Evolutionary conservation across 1,284 basidiomycete species (phyloP).

Genomic region (Ceratobasidium sp.): DNA sequence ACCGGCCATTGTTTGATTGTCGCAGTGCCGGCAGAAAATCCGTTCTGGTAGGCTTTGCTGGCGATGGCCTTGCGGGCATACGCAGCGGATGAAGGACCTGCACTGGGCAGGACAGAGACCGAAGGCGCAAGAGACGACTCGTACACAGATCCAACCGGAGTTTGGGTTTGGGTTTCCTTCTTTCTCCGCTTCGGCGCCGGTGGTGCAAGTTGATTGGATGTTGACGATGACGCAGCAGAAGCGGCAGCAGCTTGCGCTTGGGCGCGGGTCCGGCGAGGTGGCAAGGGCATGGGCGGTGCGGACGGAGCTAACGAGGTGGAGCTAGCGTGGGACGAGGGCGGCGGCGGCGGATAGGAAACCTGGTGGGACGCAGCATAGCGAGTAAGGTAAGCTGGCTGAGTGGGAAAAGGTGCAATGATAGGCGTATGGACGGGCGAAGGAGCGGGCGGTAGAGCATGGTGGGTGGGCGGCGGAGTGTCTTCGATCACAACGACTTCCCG

Average conservation of each 20-base stretch:
- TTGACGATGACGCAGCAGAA: slow-evolving; percentile 68
- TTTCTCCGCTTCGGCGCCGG: slow-evolving; percentile 46
- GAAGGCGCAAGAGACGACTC: slow-evolving; percentile 43
- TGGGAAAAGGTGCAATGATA: slow-evolving; percentile 51
- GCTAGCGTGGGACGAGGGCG: slow-evolving; percentile 43
- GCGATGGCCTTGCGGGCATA: slow-evolving; percentile 47
- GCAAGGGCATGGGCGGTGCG: slow-evolving; percentile 66
- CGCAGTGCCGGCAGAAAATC: slow-evolving; percentile 36
- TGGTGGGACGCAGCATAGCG: slow-evolving; percentile 33
- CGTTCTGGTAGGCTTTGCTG: slow-evolving; percentile 44
- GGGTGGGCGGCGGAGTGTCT: slow-evolving; percentile 77
- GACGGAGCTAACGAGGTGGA: slow-evolving; percentile 63
- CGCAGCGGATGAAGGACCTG: slow-evolving; percentile 42
- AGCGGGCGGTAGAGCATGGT: slow-evolving; percentile 51
- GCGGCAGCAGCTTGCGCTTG: slow-evolving; percentile 79
- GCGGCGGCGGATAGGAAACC: slow-evolving; percentile 52
- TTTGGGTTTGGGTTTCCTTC: slow-evolving; percentile 44
- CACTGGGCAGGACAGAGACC: slow-evolving; percentile 27
- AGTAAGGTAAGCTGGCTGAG: slow-evolving; percentile 50
- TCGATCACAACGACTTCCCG: slow-evolving; percentile 89
- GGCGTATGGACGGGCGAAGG: slow-evolving; percentile 31
- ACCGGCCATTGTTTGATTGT: slow-evolving; percentile 41
- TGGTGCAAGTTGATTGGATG: slow-evolving; percentile 59
- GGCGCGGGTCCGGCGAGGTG: slow-evolving; percentile 80
- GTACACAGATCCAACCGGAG: slow-evolving; percentile 37